Evolutionary conservation across 306 rosid genomes (phyloP), one percentile per base, ranked within the genome.

Genomic region (Styphnolobium japonicum): DNA sequence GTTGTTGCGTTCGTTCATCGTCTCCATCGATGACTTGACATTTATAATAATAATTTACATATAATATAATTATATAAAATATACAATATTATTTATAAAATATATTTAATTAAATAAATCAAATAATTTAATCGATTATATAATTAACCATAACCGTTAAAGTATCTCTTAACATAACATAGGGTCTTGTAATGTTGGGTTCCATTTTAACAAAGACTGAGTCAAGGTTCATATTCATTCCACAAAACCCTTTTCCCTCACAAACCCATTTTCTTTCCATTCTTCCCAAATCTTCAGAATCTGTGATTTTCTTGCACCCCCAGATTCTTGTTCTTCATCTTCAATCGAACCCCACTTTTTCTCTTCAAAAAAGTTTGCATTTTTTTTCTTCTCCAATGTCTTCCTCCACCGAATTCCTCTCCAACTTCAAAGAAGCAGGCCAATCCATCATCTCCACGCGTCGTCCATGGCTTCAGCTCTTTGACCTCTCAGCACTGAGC

Each of bases 391-490:
- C 65, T n/a, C 19, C 8, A 52, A 77, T 78, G 83, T 69, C 84
- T 0, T 21, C 82, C 58, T 70, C 90, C 11, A 21, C 85, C 14
- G 88, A 88, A 71, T 52, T 85, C 10, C 63, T 77, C 58, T 37
- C 92, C 39, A 65, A 63, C 29, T 36, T 89, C 36, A 84, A 71
- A 39, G 87, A 84, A 76, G 76, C 90, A 1, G 36, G 73, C 49
- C 86, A 80, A 56, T 61, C 86, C 0, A 76, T 86, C 12, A 66
- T 80, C 53, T 52, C 91, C 46, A 70, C 86, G 43, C 89, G 88
- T 33, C 94, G 91, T 0, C 91, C 97, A 0, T 92, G 93, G 94
- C 23, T 55, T 0, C 89, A 85, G 1, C 75, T 90, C 60, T 42
- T 88, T 2, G 78, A 83, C 73, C 77, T 75, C 51, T 74, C 89